Evolutionary conservation across 2,329 filamentous ascomycete species (phyloP).

Genomic region (Raffaelea ambrosiae): DNA sequence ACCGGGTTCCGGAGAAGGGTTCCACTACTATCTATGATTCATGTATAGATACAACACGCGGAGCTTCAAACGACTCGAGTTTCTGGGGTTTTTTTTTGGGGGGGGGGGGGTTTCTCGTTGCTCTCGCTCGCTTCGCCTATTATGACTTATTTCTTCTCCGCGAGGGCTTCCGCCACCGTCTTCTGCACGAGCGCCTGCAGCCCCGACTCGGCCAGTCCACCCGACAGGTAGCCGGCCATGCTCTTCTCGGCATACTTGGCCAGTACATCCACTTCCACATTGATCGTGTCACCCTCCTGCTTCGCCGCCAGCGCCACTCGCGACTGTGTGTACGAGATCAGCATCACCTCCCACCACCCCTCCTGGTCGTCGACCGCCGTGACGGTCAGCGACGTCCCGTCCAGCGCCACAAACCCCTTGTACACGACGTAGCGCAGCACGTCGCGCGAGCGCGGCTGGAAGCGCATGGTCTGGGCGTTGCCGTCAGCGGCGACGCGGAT

Average conservation of each 20-base stretch:
- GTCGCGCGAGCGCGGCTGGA: conserved; percentile 56
- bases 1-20: too few species aligned
- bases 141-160: conserved; percentile 9
- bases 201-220: conserved; percentile 34
- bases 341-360: conserved; percentile 90
- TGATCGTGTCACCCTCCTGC: conserved; percentile 70
- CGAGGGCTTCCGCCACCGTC: conserved; percentile 63
- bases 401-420: conserved; percentile 91
- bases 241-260: conserved; percentile 87
- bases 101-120: background rate
- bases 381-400: conserved; percentile 89
- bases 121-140: background rate
- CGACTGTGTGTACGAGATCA: conserved; percentile 94
- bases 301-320: conserved; percentile 78
- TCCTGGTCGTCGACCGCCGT: conserved; percentile 73
- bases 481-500: conserved; percentile 68
- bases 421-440: conserved; percentile 84
- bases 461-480: conserved; percentile 80
- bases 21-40: too few species aligned
- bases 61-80: too few species aligned
- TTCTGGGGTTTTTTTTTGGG: too few species aligned
- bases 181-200: conserved; percentile 66
- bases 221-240: conserved; percentile 68
- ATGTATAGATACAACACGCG: too few species aligned
- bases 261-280: conserved; percentile 87